These are phyloP conservation scores for Synchytrium microbalum DNA, from an alignment of 371 early-diverging fungal genomes.

Conservation along the genomic window DNA sequence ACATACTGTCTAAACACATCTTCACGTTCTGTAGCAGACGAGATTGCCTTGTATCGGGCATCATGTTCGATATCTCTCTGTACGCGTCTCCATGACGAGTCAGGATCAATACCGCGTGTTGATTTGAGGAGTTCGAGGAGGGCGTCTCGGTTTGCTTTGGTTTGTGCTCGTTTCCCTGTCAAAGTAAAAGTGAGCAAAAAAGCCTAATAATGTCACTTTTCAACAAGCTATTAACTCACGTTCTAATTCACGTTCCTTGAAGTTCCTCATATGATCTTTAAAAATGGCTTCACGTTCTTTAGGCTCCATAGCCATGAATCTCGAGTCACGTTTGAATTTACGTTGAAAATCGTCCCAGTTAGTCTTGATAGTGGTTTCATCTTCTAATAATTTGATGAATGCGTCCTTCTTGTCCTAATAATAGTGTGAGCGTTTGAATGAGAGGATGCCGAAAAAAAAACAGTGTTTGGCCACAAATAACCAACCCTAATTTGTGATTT, in stretches of 20 bases:
- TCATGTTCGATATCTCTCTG: conserved; percentile 50
- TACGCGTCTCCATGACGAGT: conserved; percentile 51
- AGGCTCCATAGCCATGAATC: conserved; percentile 44
- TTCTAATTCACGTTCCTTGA: conserved; percentile 25
- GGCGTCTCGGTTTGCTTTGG: conserved; percentile 35
- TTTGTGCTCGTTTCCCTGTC: conserved; percentile 15
- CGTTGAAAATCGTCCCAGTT: conserved; percentile 60
- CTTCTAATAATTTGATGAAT: conserved; percentile 42
- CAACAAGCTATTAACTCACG: conserved; percentile 8
- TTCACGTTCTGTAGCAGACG: conserved; percentile 46
- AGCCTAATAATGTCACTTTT: conserved; percentile 2
- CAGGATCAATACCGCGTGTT: conserved; percentile 33
- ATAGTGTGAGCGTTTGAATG: too few species aligned
- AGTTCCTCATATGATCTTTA: conserved; percentile 41
- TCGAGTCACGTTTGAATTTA: conserved; percentile 47
- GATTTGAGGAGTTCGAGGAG: conserved; percentile 39
- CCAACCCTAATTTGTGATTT: conserved; percentile 27
- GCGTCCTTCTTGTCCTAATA: conserved; percentile 32
- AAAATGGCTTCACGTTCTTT: conserved; percentile 47
- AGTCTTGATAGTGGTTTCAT: conserved; percentile 35
- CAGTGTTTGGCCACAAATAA: not conserved
- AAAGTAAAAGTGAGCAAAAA: not conserved
- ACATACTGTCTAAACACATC: conserved; percentile 55
- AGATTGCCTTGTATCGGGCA: conserved; percentile 46
- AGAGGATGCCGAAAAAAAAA: conserved; percentile 18